Conservation (phyloP, 208 protist genomes). For the Leptomonas pyrrhocoris region DNA sequence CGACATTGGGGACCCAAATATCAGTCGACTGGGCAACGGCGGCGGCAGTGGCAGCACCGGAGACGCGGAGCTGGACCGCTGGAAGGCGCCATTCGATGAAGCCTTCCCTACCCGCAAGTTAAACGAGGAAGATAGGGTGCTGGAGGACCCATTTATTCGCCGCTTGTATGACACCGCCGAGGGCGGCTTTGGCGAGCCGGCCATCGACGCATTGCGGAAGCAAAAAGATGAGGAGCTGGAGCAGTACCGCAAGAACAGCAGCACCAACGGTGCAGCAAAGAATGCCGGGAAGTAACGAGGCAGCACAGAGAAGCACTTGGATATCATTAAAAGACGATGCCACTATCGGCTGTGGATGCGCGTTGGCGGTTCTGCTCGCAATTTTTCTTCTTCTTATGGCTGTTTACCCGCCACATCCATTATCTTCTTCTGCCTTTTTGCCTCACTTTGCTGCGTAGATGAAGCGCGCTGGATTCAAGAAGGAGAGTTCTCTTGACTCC, state of each 20-base stretch:
- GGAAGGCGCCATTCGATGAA: conserved; percentile 77
- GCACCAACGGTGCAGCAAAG: conserved; percentile 10
- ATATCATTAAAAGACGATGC: too few relatives aligned
- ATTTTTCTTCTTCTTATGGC: conserved; percentile 35
- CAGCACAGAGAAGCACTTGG: not conserved
- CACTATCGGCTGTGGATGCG: too few relatives aligned
- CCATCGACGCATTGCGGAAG: conserved; percentile 77
- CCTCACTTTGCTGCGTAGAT: not conserved
- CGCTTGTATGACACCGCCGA: conserved; percentile 67
- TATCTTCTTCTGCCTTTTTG: conserved; percentile 14
- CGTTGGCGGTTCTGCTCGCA: conserved; percentile 6
- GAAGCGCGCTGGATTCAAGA: too few relatives aligned
- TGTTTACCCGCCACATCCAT: too few relatives aligned
- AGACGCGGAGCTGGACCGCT: conserved; percentile 81
- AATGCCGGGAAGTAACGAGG: not conserved
- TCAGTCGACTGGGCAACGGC: conserved; percentile 31
- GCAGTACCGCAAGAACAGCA: conserved; percentile 65
- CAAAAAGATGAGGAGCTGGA: conserved; percentile 92
- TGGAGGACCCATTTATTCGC: conserved; percentile 70
- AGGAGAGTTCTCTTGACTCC: too few relatives aligned
- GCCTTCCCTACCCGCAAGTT: conserved; percentile 61
- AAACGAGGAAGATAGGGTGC: conserved; percentile 36
- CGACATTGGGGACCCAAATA: conserved; percentile 75
- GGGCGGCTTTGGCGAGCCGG: conserved; percentile 77
- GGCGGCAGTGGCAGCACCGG: conserved; percentile 48